Base-by-base conservation (phyloP, 2,329 filamentous ascomycete species). In the Macrophomina tecta region DNA sequence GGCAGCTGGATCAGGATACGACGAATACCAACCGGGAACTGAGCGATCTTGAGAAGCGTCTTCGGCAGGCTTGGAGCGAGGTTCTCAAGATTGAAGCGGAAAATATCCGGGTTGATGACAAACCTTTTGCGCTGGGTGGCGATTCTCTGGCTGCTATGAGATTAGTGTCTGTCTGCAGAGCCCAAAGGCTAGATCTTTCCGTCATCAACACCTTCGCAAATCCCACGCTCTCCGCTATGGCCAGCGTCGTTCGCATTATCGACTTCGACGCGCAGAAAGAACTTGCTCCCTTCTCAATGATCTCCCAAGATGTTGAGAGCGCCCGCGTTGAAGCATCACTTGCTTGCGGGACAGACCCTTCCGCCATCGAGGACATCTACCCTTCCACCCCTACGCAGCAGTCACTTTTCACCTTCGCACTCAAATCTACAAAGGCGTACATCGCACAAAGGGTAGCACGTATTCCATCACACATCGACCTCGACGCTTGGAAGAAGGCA, bases 131-230 rank as follows among this genome's bases (percentile, higher is more conserved):
- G 2, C 80, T 88, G 0, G 86, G 87, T 1, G 87, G 87, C 28
- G 86, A 89, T 74, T 89, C 86, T 0, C 85, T 89, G 45, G 77
- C 82, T 1, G 86, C 86, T 2, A 90, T 89, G 85, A 86, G 85
- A 72, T 77, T 89, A 0, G 87, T 88, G 0, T 81, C 84, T 11
- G 83, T 84, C 65, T 82, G 85, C 3, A 79, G 86, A 34, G 76
- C 79, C 2, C 80, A 82, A 28, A 82, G 82, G 0, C 73, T 86
- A 63, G 77, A 79, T 11, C 71, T 89, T 30, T 85, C 81, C 1
- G 87, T 89, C 2, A 83, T 83, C 2, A 81, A 85, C 38, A 84
- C 88, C 66, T 88, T 89, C 76, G 76, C 75, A 11, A 74, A 82
- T 62, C 80, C 82, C 34, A 79, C 74, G 7, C 73, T 84, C 5